phyloP scores from a whole-genome alignment of 2,329 filamentous ascomycete genomes.

The Stagonosporopsis vannaccii region DNA sequence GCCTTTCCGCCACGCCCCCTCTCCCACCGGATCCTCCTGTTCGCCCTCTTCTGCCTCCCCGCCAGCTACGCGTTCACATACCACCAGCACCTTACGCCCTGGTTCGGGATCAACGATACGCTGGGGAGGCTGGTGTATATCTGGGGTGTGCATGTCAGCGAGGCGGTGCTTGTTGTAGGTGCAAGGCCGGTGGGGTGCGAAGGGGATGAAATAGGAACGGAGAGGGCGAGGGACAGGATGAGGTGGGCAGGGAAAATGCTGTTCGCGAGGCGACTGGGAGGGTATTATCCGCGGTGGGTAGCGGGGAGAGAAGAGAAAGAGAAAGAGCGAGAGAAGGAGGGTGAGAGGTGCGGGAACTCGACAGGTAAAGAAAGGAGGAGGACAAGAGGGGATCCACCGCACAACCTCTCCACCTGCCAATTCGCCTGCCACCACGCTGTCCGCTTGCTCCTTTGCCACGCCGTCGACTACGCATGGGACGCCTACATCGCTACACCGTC shows the following conservation, averaged over 20 bases:
- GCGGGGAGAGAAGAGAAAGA: not conserved
- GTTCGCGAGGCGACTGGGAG: not conserved
- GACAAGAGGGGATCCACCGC: not conserved
- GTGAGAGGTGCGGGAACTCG: too few species aligned
- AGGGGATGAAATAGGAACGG: not conserved
- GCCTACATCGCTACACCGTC: not conserved
- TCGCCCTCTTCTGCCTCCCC: slow-evolving; percentile 20
- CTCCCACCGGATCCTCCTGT: slow-evolving; percentile 14
- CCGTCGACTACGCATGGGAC: not conserved
- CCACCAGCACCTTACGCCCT: slow-evolving; percentile 9
- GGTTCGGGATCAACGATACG: slow-evolving; percentile 20
- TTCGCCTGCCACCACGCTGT: not conserved
- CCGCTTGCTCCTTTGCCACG: not conserved
- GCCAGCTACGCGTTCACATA: slow-evolving; percentile 21
- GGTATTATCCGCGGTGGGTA: not conserved
- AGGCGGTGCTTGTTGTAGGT: slow-evolving; percentile 18
- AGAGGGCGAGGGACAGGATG: not conserved
- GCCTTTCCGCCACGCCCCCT: slow-evolving; percentile 19
- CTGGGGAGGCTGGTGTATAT: slow-evolving; percentile 29
- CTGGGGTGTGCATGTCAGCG: slow-evolving; percentile 28
- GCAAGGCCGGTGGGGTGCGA: slow-evolving; percentile 2
- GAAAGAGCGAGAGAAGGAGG: not conserved
- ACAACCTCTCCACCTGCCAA: not conserved
- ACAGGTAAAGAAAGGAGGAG: too few species aligned
- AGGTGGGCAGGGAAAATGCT: not conserved